Evolutionary conservation across 805 yeast genomes (phyloP), one percentile per base, ranked within the genome.

Genomic region (Cyberlindnera misumaiensis): DNA sequence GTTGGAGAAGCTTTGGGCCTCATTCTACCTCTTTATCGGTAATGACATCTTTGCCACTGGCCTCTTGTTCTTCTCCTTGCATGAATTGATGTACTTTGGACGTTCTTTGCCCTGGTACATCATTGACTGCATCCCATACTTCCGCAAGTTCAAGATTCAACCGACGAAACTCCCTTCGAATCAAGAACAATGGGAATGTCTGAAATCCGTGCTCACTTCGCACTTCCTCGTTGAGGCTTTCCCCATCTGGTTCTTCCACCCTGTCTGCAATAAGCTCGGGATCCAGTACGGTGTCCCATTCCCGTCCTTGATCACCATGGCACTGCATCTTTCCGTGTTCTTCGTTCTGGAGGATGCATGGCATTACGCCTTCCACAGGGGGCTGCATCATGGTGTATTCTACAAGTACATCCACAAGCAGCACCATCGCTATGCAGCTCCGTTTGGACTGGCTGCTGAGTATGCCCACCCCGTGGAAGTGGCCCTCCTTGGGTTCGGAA

Each of bases 381-480:
- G 80, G 28, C 79, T 90, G 62, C 98, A 90, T 63, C 75, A 79
- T 59, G 95, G 95, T 39, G 72, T 77, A 45, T 84, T 93, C 60
- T 90, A 90, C 77, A 87, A 84, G 68, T 76, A 81, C 62, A 86
- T 90, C 52, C 98, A 90, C 72, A 90, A 90, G 68, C 96, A 88
- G 70, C 98, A 90, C 65, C 98, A 90, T 68, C 80, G 89, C 62
- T 90, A 89, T 60, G 96, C 97, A 16, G 97, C 97, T 32, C 98
- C 98, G 33, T 90, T 90, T 57, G 98, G 98, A 28, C 67, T 90
- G 42, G 81, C 97, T 43, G 97, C 97, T 36, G 98, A 90, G 68
- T 90, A 90, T 60, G 97, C 97, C 26, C 97, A 90, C 59, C 97
- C 98, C n/a, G 72, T 83, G 25, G 98, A 90, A 67, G 95, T 90